Base-by-base conservation (phyloP, 768 basidiomycete species). In the Dictyophora rubrovolvata region DNA sequence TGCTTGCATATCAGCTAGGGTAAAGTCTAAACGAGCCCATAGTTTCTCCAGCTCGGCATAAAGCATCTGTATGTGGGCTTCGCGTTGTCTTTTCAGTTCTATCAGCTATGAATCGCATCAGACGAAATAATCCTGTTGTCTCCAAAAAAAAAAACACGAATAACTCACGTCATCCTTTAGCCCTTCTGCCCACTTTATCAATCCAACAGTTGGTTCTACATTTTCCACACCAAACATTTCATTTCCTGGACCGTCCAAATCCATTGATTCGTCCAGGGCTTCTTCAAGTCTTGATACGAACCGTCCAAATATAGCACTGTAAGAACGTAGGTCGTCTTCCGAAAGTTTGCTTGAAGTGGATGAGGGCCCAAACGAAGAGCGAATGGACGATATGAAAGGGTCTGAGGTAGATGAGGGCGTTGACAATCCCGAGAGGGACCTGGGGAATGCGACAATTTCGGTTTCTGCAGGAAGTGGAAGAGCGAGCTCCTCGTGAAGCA, bases 41-140 rank as follows among this genome's bases (percentile, higher is more conserved):
- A 98, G 78, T 0, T 84, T 84, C 68, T 95, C 94, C 1, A 99
- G 79, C 63, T 92, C 84, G 69, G 98, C 93, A 67, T 93, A 99
- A 77, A 97, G 86, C 0, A 85, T 79, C 69, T 99, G 95, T 33
- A 99, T 97, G 63, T 86, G 83, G 0, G 80, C 73, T 66, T 95
- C 93, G 12, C 93, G 79, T 33, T 79, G 73, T 37, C 79, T 77
- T 71, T 93, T 93, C 54, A 83, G 75, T 14, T 87, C 84, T 60
- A 85, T 83, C 57, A 96, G 78, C 54, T 74, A 61, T 10, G 2
- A 12, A 42, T 42, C 42, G 23, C 9, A 18, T 12, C n/a, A n/a
- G n/a, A n/a, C n/a, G n/a, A 10, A 5, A 11, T 22, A 35, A 8
- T 18, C 9, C 5, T 10, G 6, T 33, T 22, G 23, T n/a, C 11